These are phyloP conservation scores for Melampsora americana DNA, from an alignment of 1,284 basidiomycete genomes.

Conservation along the genomic window DNA sequence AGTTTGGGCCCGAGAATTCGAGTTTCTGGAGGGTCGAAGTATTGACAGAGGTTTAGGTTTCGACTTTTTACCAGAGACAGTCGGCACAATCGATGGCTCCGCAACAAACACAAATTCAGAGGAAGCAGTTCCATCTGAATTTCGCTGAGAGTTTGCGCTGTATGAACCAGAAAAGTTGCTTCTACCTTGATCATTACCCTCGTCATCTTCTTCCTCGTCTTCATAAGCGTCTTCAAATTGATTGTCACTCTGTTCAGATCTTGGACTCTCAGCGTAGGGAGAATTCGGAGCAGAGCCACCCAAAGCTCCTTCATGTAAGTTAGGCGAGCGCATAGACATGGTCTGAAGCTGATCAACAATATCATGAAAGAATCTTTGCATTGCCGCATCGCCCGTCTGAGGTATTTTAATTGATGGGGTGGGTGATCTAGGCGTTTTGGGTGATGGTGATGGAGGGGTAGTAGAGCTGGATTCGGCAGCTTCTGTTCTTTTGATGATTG, in stretches of 20 bases:
- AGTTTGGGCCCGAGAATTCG: constrained; percentile 1
- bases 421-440: constrained; percentile 28
- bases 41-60: constrained; percentile 23
- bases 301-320: constrained; percentile 40
- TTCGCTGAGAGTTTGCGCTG: constrained; percentile 8
- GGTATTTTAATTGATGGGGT: constrained; percentile 55
- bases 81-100: constrained; percentile 36
- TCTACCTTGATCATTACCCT: constrained; percentile 28
- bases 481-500: constrained; percentile 45
- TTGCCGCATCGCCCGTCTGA: constrained; percentile 65
- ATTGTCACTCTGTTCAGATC: constrained; percentile 1
- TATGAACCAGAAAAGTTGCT: constrained; percentile 8
- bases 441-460: constrained; percentile 49
- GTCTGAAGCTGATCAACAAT: constrained; percentile 73
- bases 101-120: constrained; percentile 39
- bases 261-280: constrained; percentile 20
- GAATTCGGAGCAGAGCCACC: constrained; percentile 37
- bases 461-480: not conserved
- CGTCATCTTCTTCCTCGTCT: constrained; percentile 3
- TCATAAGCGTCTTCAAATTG: constrained; percentile 45
- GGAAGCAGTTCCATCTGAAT: constrained; percentile 7
- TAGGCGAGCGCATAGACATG: constrained; percentile 60
- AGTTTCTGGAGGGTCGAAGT: constrained; percentile 17
- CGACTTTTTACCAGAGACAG: constrained; percentile 26
- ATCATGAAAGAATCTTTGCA: constrained; percentile 75